phyloP scores from a whole-genome alignment of 2,329 filamentous ascomycete genomes.

The Albifimbria verrucaria region DNA sequence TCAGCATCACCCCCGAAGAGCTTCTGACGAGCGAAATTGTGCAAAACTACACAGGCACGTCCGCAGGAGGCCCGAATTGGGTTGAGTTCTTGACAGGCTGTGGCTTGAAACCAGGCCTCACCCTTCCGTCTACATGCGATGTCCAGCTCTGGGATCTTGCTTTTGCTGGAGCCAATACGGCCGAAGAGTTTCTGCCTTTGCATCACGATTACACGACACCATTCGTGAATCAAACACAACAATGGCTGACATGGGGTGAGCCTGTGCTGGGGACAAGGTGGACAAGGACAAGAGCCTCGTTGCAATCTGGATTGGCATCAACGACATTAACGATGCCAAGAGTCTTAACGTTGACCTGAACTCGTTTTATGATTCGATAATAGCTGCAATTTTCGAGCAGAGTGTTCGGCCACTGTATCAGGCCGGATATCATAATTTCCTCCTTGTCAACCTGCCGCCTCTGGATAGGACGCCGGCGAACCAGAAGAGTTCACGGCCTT shows the following conservation, averaged over 20 bases:
- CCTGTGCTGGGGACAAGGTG: constrained; percentile 1
- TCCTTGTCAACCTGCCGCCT: constrained; percentile 9
- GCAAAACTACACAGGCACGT: constrained; percentile 5
- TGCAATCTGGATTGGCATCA: constrained; percentile 10
- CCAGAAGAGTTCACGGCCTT: not conserved
- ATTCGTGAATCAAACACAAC: constrained; percentile 9
- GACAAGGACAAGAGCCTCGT: constrained; percentile 6
- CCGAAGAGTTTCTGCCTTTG: constrained; percentile 5
- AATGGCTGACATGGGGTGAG: constrained; percentile 8
- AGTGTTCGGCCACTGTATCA: constrained; percentile 4
- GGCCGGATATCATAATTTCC: constrained; percentile 5
- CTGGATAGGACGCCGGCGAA: constrained; percentile 4
- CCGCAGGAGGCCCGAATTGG: constrained; percentile 8
- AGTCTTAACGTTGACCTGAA: not conserved
- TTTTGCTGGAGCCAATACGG: constrained; percentile 5
- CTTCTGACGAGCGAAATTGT: constrained; percentile 5
- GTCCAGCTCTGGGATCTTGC: constrained; percentile 10
- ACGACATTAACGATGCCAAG: constrained; percentile 4
- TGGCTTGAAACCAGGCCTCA: constrained; percentile 4
- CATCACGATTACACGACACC: constrained; percentile 7
- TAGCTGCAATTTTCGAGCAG: constrained; percentile 3
- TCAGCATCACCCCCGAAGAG: constrained; percentile 5
- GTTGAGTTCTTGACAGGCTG: constrained; percentile 7
- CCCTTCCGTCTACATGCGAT: constrained; percentile 5
- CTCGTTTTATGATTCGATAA: constrained; percentile 6